Evolutionary conservation across 2,329 filamentous ascomycete species (phyloP), one percentile per base, ranked within the genome.

Genomic region (Ophiostoma sp.): DNA sequence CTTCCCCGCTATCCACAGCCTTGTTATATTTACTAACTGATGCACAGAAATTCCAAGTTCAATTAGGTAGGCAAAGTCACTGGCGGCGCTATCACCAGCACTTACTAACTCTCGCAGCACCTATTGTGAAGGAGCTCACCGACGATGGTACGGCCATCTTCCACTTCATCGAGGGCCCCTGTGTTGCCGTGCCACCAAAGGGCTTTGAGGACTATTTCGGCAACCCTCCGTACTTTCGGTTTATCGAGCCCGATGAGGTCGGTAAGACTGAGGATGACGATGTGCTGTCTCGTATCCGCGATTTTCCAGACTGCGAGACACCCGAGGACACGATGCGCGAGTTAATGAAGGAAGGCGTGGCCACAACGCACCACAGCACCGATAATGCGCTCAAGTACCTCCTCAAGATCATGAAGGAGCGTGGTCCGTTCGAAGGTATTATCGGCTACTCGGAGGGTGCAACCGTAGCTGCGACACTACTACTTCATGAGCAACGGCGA

Each of bases 401-500:
- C 1, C 80, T 84, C 75, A 78, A 83, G 11, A 82, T 85, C 6
- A 81, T 89, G 75, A 82, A 86, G 19, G 81, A 84, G 48, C 79
- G 82, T 2, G 82, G 83, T 0, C 82, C 83, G 1, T 83, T 88
- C 73, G 84, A 87, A 74, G 88, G 86, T 2, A 85, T 90, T 63
- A 83, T 90, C 22, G 88, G 88, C 0, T 90, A 90, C 76, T 89
- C 87, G 0, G 88, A 90, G 77, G 88, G 88, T 2, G 87, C 88
- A 1, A 86, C 85, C 0, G 83, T 87, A 17, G 88, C 88, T 0
- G 85, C 85, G 0, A 87, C 85, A 0, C 77, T 87, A 9, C 80
- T 89, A 9, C 79, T 89, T 3, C 84, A 88, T 69, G 87, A 89
- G 76, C 80, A 83, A 71, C 80, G 82, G 3, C 80, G 83, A 52